Evolutionary conservation across 2,329 filamentous ascomycete species (phyloP).

Genomic region (Amphichorda felina): DNA sequence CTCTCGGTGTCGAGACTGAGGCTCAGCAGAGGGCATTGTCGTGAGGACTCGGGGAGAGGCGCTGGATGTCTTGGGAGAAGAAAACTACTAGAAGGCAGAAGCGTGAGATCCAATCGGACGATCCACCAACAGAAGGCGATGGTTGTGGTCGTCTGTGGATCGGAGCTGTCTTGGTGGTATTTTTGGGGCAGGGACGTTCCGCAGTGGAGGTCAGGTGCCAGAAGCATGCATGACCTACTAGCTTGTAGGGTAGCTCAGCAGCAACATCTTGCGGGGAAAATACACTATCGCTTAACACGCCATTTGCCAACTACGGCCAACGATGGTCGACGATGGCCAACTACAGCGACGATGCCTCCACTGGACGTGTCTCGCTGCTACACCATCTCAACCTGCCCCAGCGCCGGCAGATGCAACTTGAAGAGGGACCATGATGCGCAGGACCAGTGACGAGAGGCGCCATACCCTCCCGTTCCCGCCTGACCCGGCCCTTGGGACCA

Average conservation of each 20-base stretch:
- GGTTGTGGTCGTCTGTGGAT: no score
- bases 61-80: no score
- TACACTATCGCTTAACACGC: background rate
- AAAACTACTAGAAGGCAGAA: no score
- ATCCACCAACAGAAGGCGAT: no score
- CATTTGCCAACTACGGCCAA: no score
- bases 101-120: no score
- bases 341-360: no score
- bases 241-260: background rate
- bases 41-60: background rate
- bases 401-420: background rate
- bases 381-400: background rate
- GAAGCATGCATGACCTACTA: background rate
- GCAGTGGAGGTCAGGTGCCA: background rate
- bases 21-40: no score
- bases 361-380: background rate
- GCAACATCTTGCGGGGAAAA: background rate
- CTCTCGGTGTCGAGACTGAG: background rate
- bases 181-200: background rate
- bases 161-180: no score
- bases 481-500: background rate
- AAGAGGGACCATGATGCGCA: background rate
- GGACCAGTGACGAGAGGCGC: background rate
- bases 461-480: conserved; percentile 1
- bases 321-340: no score